Conservation (phyloP, 1,284 basidiomycete genomes). For the Pholiota adiposa region DNA sequence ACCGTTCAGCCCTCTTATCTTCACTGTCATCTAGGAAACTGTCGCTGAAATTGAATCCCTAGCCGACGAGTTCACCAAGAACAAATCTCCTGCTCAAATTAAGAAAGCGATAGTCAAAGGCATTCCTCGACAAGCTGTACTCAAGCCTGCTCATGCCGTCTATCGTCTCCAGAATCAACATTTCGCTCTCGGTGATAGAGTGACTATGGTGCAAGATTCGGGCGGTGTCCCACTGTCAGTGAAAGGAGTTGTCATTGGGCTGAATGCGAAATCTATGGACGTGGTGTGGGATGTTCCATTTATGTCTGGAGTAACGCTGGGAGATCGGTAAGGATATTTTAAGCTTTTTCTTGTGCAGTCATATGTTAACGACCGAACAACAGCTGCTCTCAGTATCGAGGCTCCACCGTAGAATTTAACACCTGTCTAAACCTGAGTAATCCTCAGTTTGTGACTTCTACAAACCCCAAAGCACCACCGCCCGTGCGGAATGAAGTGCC, state of each 20-base stretch:
- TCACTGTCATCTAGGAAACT: conserved; percentile 54
- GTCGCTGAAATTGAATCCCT: conserved; percentile 81
- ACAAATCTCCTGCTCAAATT: conserved; percentile 64
- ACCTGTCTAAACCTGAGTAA: conserved; percentile 86
- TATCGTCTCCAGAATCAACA: conserved; percentile 90
- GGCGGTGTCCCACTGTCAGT: conserved; percentile 92
- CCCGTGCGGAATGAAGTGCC: conserved; percentile 44
- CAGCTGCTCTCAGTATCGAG: conserved; percentile 90
- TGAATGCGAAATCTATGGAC: conserved; percentile 88
- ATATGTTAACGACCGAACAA: conserved; percentile 1
- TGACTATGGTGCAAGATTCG: conserved; percentile 94
- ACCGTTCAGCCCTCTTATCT: background rate
- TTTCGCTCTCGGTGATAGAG: conserved; percentile 94
- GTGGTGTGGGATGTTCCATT: conserved; percentile 98
- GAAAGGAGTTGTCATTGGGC: conserved; percentile 93
- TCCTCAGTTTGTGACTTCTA: conserved; percentile 81
- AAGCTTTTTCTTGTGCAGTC: background rate
- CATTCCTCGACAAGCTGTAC: conserved; percentile 92
- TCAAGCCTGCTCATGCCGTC: conserved; percentile 91
- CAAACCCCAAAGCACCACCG: conserved; percentile 56
- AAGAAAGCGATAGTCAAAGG: conserved; percentile 91
- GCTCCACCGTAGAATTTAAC: conserved; percentile 83
- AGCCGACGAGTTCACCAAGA: conserved; percentile 68
- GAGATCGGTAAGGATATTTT: conserved; percentile 65
- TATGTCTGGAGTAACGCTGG: conserved; percentile 89